Conservation (phyloP, 345 rosid species). For the Euphorbia tirucalli region DNA sequence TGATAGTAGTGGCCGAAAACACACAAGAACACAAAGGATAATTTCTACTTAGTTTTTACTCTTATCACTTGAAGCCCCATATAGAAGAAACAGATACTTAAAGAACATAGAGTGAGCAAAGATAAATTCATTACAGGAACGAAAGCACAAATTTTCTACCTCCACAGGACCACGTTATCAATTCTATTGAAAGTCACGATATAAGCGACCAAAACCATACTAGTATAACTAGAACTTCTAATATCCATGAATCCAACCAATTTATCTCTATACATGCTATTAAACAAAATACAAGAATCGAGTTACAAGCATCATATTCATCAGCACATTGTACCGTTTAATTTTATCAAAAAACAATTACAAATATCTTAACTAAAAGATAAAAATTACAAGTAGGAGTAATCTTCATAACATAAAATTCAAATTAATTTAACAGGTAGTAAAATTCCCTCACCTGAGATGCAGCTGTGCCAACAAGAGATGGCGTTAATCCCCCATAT, state of each 20-base stretch:
- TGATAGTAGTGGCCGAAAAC: not conserved
- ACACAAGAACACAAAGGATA: not conserved
- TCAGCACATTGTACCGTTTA: not conserved
- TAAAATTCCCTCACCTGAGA: conserved; percentile 66
- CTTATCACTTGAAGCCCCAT: not conserved
- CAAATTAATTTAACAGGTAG: not conserved
- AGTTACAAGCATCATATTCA: not conserved
- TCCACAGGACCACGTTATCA: conserved; percentile 29
- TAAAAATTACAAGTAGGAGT: not conserved
- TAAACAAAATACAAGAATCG: conserved; percentile 1
- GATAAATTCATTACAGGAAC: conserved; percentile 12
- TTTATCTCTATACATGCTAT: not conserved
- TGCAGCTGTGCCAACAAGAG: conserved; percentile 85
- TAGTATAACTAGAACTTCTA: not conserved
- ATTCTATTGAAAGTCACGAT: conserved; percentile 23
- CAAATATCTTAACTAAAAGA: conserved; percentile 3
- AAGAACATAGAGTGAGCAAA: not conserved
- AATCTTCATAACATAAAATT: not conserved
- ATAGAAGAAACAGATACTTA: not conserved
- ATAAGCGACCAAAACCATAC: not conserved
- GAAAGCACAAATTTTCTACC: conserved; percentile 8
- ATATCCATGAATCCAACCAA: not conserved
- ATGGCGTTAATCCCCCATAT: conserved; percentile 84
- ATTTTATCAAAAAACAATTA: conserved; percentile 11
- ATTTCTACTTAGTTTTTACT: not conserved